These are phyloP conservation scores for Hemileccinum rubropunctum DNA, from an alignment of 768 basidiomycete species.

Conservation along the genomic window DNA sequence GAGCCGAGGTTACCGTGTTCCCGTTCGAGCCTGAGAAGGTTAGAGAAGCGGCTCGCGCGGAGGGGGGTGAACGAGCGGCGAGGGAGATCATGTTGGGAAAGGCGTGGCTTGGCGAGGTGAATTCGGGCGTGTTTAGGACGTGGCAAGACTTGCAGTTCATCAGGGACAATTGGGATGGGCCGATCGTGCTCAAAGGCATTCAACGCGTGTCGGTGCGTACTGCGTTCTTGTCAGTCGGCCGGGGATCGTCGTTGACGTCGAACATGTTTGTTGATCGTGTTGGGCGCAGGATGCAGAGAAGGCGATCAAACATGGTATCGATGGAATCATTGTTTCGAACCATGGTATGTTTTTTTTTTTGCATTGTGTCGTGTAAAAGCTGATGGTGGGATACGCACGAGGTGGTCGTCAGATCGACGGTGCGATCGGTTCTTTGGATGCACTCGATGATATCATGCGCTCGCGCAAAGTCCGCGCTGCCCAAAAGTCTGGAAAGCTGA, in stretches of 20 bases:
- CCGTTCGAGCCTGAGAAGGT: constrained; percentile 56
- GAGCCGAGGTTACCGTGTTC: constrained; percentile 43
- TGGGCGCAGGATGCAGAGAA: constrained; percentile 46
- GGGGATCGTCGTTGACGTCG: too few species aligned
- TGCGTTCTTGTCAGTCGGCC: too few species aligned
- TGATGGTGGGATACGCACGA: constrained; percentile 20
- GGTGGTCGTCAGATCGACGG: constrained; percentile 82
- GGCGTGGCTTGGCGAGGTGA: constrained; percentile 62
- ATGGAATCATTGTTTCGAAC: constrained; percentile 49
- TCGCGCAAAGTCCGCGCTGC: constrained; percentile 58
- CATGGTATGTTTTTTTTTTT: constrained; percentile 23
- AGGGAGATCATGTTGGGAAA: constrained; percentile 44
- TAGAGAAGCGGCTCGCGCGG: constrained; percentile 36
- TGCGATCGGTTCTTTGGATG: constrained; percentile 70
- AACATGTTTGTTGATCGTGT: not conserved
- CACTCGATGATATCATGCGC: constrained; percentile 65
- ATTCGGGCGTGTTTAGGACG: constrained; percentile 57
- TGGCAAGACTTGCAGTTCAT: constrained; percentile 75
- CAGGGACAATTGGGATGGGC: constrained; percentile 73
- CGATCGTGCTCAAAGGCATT: constrained; percentile 76
- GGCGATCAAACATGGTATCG: constrained; percentile 41
- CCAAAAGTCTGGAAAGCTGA: constrained; percentile 58
- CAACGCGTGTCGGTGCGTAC: constrained; percentile 53
- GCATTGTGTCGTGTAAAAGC: not conserved
- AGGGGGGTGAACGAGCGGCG: constrained; percentile 47